Evolutionary conservation across 371 early-diverging fungal species (phyloP).

Genomic region (Rhizopus arrhizus): DNA sequence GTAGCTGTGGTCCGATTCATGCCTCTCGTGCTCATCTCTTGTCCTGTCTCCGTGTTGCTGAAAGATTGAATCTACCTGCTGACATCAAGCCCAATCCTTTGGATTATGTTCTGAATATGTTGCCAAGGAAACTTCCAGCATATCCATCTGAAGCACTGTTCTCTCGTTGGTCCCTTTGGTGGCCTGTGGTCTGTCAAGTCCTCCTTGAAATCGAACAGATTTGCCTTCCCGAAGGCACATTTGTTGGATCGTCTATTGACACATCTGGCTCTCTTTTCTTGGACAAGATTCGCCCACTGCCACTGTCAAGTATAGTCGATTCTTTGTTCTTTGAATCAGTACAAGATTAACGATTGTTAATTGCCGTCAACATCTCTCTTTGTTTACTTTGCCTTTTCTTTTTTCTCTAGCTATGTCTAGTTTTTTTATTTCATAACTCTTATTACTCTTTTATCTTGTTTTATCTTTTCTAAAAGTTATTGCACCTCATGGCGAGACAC

Average conservation of each 20-base stretch:
- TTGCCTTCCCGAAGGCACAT: not conserved
- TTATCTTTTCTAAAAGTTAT: not conserved
- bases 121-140: not conserved
- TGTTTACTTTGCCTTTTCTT: not conserved
- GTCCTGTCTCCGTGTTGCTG: not conserved
- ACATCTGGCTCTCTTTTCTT: not conserved
- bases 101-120: not conserved
- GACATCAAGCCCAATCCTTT: not conserved
- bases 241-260: not conserved
- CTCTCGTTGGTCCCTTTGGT: not conserved
- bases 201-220: conserved; percentile 8
- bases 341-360: too few relatives aligned
- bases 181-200: conserved; percentile 1
- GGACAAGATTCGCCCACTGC: not conserved
- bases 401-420: not conserved
- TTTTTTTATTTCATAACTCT: not conserved
- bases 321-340: too few relatives aligned
- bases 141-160: not conserved
- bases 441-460: too few relatives aligned
- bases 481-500: not conserved
- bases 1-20: conserved; percentile 11
- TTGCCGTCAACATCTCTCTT: not conserved
- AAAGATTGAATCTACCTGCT: not conserved
- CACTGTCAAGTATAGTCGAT: too few relatives aligned
- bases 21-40: conserved; percentile 4